Base-by-base conservation (phyloP, 2,329 filamentous ascomycete species). In the Westerdykella ornata region DNA sequence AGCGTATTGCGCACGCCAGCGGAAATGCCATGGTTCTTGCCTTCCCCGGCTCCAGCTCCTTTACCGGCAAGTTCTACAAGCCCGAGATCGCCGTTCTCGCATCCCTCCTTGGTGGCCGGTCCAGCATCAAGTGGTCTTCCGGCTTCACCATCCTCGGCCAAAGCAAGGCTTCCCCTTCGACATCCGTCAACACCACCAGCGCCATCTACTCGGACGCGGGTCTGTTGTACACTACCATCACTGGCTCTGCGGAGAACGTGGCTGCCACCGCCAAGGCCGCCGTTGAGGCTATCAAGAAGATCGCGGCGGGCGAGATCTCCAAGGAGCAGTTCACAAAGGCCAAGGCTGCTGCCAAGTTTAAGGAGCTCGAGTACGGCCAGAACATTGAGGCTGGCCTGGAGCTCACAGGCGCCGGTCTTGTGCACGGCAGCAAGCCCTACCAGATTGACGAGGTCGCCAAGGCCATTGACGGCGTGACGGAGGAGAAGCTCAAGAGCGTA, bases 271-370 rank as follows among this genome's bases (percentile, higher is more conserved):
- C 88, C 42, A 76, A 81, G 67, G 83, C 83, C 62, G 80, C 86
- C 30, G 85, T 89, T 56, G 85, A 89, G 66, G 78, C 82, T 34
- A 74, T 98, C 57, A 87, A 94, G 79, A 80, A 78, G 68, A 76
- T 95, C 53, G 82, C 87, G 12, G 77, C 80, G 40, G 86, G 87
- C 52, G 73, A 82, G 41, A 76, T 92, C 56, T 78, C 76, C 68
- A 83, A 85, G 65, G 92, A 98, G 69, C 84, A 92, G 48, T 76
- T 97, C 64, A 80, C 82, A 68, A 97, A 96, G 78, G 92, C 92
- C 38, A 80, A 89, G 65, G 87, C 90, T 46, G 82, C 85, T 60
- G 92, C 92, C 62, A 97, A 95, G 72, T 98, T 95, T 72, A 82
- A 85, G 66, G 84, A 88, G 52, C 76, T 97, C 41, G 86, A 94